Evolutionary conservation across 2,329 filamentous ascomycete genomes (phyloP), one percentile per base, ranked within the genome.

Genomic region (Harringtonia lauricola): DNA sequence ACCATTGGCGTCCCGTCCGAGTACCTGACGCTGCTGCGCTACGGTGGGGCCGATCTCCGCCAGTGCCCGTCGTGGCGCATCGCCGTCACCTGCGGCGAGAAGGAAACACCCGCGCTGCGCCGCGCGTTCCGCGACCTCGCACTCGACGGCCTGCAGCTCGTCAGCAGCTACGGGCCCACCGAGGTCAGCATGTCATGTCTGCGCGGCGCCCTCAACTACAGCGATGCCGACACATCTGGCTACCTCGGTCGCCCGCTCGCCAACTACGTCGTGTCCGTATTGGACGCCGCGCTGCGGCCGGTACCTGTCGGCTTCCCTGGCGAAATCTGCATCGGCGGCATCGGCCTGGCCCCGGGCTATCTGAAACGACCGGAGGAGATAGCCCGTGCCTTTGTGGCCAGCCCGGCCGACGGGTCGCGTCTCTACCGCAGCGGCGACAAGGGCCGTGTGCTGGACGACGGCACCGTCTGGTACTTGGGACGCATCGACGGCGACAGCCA

Each of bases 341-440:
- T 61, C 5, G 72, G 74, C 17, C 67, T 78, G 14, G 69, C 74
- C 26, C 62, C 65, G 46, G 74, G 74, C 38, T 78, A 78, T 44
- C 61, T 78, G 36, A 70, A 71, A 41, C 60, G 75, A 15, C 64
- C 66, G 14, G 62, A 67, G 19, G 60, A 72, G 47, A 78, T 73
- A 6, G 60, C n/a, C 12, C 7, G 12, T 8, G 9, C 15, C 8
- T 42, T 42, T n/a, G 8, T 30, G 12, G 15, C 31, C 64, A 2
- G 57, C 65, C 42, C 65, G 61, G 39, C 10, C 70, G 66, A 3
- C 61, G 59, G n/a, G n/a, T 3, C 61, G 61, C 50, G 77, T 79
- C 69, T 79, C 15, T 29, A 75, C 58, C 74, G 75, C 52, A 79
- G 75, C 3, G 75, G 74, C 6, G 75, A 79, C 50, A 62, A 78